phyloP scores from a whole-genome alignment of 1,284 basidiomycete species.

The Ceratobasidium sp. region DNA sequence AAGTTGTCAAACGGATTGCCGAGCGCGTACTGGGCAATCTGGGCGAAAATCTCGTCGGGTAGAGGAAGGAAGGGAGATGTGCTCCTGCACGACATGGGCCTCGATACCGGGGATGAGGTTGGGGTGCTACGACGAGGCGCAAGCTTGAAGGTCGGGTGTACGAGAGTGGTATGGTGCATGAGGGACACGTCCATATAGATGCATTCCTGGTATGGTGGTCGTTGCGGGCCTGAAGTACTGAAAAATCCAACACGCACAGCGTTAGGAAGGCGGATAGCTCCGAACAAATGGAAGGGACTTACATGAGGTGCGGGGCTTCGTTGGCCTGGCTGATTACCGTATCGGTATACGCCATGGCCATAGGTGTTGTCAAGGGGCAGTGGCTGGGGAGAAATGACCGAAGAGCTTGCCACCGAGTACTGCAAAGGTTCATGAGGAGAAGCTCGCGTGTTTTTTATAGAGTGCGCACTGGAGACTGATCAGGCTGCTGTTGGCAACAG shows the following conservation, averaged over 20 bases:
- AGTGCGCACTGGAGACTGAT: slow-evolving; percentile 6
- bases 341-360: neutral
- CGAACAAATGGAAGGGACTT: neutral
- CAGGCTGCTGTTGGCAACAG: slow-evolving; percentile 14
- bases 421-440: neutral
- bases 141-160: neutral
- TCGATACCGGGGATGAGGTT: neutral
- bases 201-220: neutral
- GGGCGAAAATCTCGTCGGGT: slow-evolving; percentile 26
- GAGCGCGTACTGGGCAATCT: slow-evolving; percentile 10
- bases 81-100: neutral
- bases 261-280: slow-evolving; percentile 14
- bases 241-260: slow-evolving; percentile 19
- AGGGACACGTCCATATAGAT: neutral
- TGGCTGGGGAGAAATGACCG: neutral
- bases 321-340: neutral
- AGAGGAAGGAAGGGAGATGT: neutral
- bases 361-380: neutral
- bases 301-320: neutral
- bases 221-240: slow-evolving; percentile 8
- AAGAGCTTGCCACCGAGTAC: slow-evolving; percentile 20
- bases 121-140: neutral
- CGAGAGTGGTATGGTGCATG: slow-evolving; percentile 1
- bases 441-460: neutral
- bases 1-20: neutral